These are phyloP conservation scores for Nothomitra cinnamomea DNA, from an alignment of 2,329 filamentous ascomycete species.

Conservation along the genomic window DNA sequence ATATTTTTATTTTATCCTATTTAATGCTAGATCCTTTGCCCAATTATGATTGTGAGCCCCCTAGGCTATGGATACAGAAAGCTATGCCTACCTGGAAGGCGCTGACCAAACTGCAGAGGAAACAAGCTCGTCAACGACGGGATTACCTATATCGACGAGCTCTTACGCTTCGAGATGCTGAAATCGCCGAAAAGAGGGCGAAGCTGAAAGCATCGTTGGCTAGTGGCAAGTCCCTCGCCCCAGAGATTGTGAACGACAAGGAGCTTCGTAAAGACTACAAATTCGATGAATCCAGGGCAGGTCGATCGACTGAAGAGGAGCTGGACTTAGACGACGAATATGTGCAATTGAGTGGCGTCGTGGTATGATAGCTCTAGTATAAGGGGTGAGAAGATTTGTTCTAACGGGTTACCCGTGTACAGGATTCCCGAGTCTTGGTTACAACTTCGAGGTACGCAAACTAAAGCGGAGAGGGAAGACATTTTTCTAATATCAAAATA, in stretches of 20 bases:
- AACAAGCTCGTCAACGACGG: constrained; percentile 61
- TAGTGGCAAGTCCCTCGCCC: constrained; percentile 71
- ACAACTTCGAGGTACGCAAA: constrained; percentile 52
- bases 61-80: not conserved
- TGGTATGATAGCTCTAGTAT: constrained; percentile 20
- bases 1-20: too few relatives aligned
- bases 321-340: constrained; percentile 80
- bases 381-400: not conserved
- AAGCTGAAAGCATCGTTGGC: constrained; percentile 76
- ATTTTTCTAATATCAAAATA: not conserved
- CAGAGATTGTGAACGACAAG: constrained; percentile 73
- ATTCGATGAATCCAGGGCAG: constrained; percentile 71
- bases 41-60: constrained; percentile 16
- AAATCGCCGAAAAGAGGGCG: constrained; percentile 80
- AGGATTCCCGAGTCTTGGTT: constrained; percentile 70
- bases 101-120: constrained; percentile 27
- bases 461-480: not conserved
- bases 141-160: constrained; percentile 88
- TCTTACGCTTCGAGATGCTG: constrained; percentile 72
- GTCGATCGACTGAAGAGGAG: constrained; percentile 49
- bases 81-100: not conserved
- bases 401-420: not conserved
- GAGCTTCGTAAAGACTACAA: constrained; percentile 71
- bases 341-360: constrained; percentile 71
- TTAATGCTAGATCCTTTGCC: too few relatives aligned